Evolutionary conservation across 2,329 filamentous ascomycete species (phyloP).

Genomic region (Meredithiella fracta): DNA sequence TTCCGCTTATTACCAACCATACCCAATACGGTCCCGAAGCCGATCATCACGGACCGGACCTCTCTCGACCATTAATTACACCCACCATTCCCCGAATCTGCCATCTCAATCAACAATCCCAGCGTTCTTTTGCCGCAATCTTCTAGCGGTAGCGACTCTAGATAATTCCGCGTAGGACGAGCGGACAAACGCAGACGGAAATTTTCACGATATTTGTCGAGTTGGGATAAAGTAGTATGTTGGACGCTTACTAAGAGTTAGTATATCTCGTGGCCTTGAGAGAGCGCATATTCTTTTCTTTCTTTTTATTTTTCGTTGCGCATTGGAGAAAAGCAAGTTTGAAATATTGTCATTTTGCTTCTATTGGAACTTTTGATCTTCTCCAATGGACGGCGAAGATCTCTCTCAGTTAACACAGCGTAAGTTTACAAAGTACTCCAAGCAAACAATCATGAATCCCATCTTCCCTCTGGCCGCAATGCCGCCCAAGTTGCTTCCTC

Average conservation of each 20-base stretch:
- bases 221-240: background rate
- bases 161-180: too few species aligned
- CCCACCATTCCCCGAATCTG: too few species aligned
- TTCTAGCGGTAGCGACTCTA: too few species aligned
- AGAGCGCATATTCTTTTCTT: background rate
- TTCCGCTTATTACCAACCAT: too few species aligned
- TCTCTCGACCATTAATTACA: too few species aligned
- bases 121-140: too few species aligned
- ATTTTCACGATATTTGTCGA: background rate
- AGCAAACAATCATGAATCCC: background rate
- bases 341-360: background rate
- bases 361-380: background rate
- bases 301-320: background rate
- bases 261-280: too few species aligned
- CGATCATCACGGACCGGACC: too few species aligned
- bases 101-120: too few species aligned
- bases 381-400: conserved; percentile 29
- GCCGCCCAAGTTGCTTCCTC: background rate
- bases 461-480: too few species aligned
- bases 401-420: conserved; percentile 10
- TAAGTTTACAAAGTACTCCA: conserved; percentile 1
- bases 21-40: too few species aligned
- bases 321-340: background rate
- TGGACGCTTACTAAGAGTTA: background rate
- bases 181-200: background rate